Percentiles rank a stretch among this genome's conserved stretches.
These are phyloP conservation scores for Schrenkiella parvula DNA, from an alignment of 345 rosid species.

Conservation along the genomic window DNA sequence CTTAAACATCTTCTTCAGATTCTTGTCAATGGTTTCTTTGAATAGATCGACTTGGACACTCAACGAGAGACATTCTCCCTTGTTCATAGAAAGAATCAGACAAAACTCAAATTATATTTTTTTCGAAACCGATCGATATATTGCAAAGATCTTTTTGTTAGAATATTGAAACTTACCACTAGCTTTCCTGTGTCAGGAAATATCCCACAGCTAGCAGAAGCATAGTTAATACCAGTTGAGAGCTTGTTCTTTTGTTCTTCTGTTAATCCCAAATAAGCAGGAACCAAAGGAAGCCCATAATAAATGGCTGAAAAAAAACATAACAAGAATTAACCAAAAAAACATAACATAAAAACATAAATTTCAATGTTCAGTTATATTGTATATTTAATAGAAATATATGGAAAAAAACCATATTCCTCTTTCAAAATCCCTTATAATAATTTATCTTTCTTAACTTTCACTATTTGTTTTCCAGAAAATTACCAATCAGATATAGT, in stretches of 20 bases:
- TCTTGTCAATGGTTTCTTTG: not conserved
- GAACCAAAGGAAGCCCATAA: slow-evolving; percentile 28
- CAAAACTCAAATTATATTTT: not conserved
- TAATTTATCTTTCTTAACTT: not conserved
- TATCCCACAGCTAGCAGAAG: slow-evolving; percentile 36
- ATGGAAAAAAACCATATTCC: too few relatives aligned
- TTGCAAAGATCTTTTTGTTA: slow-evolving; percentile 1
- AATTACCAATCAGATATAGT: not conserved
- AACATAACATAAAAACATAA: too few relatives aligned
- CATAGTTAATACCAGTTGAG: slow-evolving; percentile 32
- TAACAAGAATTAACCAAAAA: too few relatives aligned
- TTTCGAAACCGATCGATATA: not conserved
- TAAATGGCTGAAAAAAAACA: slow-evolving; percentile 17
- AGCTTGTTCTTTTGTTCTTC: slow-evolving; percentile 13
- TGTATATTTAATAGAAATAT: not conserved
- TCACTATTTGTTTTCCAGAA: not conserved
- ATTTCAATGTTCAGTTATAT: not conserved
- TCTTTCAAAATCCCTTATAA: not conserved
- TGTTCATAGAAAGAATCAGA: not conserved
- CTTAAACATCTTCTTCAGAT: slow-evolving; percentile 15
- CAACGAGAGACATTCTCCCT: slow-evolving; percentile 28
- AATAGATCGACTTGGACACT: slow-evolving; percentile 28
- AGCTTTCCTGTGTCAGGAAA: slow-evolving; percentile 3
- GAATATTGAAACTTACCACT: slow-evolving; percentile 1
- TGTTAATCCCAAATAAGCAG: slow-evolving; percentile 29